Percentiles rank a stretch among this genome's conserved stretches.
Conservation (phyloP, 805 yeast genomes). For the Saccharomycopsis sp. region DNA sequence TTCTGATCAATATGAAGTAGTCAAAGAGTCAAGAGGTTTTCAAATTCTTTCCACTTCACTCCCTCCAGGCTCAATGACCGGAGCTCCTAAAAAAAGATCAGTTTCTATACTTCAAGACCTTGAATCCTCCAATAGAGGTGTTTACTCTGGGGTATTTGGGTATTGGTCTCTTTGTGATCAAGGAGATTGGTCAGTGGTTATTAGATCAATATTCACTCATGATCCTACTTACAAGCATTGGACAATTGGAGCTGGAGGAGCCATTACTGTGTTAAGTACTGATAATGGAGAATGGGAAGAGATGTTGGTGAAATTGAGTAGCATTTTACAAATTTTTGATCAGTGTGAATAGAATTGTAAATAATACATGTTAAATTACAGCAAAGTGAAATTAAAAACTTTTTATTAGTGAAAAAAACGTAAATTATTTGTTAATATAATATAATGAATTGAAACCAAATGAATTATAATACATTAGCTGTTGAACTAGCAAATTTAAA, state of each 20-base stretch:
- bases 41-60: constrained; percentile 70
- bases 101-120: constrained; percentile 62
- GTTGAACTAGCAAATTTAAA: too few relatives aligned
- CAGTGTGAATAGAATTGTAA: too few relatives aligned
- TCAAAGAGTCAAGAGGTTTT: constrained; percentile 54
- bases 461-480: too few relatives aligned
- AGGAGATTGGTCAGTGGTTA: constrained; percentile 95
- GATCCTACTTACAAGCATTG: constrained; percentile 32
- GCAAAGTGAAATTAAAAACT: too few relatives aligned
- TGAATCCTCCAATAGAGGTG: constrained; percentile 47
- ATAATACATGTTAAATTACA: too few relatives aligned
- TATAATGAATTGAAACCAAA: too few relatives aligned
- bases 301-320: constrained; percentile 68
- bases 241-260: constrained; percentile 98
- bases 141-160: constrained; percentile 92
- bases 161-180: constrained; percentile 84
- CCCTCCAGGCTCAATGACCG: constrained; percentile 99
- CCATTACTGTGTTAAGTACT: constrained; percentile 81
- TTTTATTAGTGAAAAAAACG: too few relatives aligned
- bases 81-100: constrained; percentile 93
- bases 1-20: too few relatives aligned
- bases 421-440: too few relatives aligned
- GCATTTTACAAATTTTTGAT: constrained; percentile 70
- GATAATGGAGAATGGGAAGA: constrained; percentile 87
- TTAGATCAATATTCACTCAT: constrained; percentile 71